Evolutionary conservation across 2,329 filamentous ascomycete species (phyloP).

Genomic region (Escovopsis weberi): DNA sequence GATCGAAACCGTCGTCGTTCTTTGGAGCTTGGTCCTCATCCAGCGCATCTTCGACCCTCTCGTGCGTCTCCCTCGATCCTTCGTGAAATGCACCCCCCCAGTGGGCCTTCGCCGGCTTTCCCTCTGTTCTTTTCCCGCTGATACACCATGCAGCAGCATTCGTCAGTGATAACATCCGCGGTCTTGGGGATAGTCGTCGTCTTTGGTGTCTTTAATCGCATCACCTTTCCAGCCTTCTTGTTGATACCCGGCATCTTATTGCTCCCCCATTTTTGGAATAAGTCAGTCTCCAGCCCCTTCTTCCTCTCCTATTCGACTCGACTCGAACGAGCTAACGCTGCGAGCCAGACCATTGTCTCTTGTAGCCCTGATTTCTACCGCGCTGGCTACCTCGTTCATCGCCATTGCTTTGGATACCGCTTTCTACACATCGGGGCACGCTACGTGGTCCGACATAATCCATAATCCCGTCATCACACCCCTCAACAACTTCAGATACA

Average conservation of each 20-base stretch:
- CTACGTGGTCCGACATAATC: conserved; percentile 51
- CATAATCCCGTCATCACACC: conserved; percentile 57
- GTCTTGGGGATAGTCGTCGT: conserved; percentile 70
- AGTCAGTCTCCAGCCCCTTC: conserved; percentile 34
- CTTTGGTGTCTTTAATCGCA: conserved; percentile 87
- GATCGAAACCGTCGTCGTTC: conserved; percentile 80
- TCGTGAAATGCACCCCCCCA: conserved; percentile 1
- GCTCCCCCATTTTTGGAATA: conserved; percentile 71
- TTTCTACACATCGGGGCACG: conserved; percentile 56
- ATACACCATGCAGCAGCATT: conserved; percentile 43
- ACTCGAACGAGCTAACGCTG: conserved; percentile 8
- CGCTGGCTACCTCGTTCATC: conserved; percentile 50
- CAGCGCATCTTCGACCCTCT: conserved; percentile 69
- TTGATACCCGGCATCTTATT: conserved; percentile 70
- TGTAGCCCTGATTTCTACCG: conserved; percentile 48
- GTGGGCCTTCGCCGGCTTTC: conserved; percentile 10
- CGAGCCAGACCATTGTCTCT: conserved; percentile 41
- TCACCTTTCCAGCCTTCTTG: conserved; percentile 91
- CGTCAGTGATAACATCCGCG: conserved; percentile 60
- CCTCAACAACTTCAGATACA: conserved; percentile 65
- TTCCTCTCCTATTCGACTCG: neutral
- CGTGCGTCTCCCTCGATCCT: conserved; percentile 32
- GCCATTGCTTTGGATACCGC: conserved; percentile 74
- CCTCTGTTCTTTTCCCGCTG: no score
- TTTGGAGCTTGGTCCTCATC: conserved; percentile 88